phyloP scores from a whole-genome alignment of 306 rosid species.

The Heteromeles arbutifolia region DNA sequence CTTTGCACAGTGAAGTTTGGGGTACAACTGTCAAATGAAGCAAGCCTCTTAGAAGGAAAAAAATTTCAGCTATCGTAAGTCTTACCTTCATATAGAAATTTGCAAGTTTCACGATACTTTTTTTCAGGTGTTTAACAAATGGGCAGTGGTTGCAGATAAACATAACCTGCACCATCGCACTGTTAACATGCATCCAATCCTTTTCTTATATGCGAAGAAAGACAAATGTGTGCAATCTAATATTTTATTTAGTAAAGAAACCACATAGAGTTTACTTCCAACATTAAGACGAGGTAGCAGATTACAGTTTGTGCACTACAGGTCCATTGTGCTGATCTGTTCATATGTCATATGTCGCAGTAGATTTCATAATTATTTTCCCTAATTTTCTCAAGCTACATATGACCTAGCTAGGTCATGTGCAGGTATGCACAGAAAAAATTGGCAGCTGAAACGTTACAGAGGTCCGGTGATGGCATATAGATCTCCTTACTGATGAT shows the following conservation, averaged over 20 bases:
- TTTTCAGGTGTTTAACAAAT: constrained; percentile 76
- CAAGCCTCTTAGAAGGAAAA: constrained; percentile 2
- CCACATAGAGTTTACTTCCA: background rate
- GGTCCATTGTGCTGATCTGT: background rate
- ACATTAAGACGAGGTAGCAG: background rate
- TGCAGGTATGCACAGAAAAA: background rate
- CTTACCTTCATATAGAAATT: constrained; percentile 84
- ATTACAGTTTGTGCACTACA: background rate
- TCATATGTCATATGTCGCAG: background rate
- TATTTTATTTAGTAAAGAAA: background rate
- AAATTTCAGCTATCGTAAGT: constrained; percentile 16
- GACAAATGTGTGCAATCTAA: background rate
- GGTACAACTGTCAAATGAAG: constrained; percentile 1
- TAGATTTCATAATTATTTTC: background rate
- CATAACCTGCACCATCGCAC: constrained; percentile 68
- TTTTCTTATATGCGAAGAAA: background rate
- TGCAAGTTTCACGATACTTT: constrained; percentile 65
- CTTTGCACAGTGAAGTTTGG: background rate
- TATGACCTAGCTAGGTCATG: background rate
- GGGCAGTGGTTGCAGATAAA: constrained; percentile 97
- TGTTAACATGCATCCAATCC: background rate
- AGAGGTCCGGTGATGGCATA: background rate
- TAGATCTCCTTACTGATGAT: background rate
- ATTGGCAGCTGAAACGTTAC: background rate
- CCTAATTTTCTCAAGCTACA: background rate